Evolutionary conservation across 2,329 filamentous ascomycete species (phyloP), one percentile per base, ranked within the genome.

Genomic region (Cercospora nicotianae): DNA sequence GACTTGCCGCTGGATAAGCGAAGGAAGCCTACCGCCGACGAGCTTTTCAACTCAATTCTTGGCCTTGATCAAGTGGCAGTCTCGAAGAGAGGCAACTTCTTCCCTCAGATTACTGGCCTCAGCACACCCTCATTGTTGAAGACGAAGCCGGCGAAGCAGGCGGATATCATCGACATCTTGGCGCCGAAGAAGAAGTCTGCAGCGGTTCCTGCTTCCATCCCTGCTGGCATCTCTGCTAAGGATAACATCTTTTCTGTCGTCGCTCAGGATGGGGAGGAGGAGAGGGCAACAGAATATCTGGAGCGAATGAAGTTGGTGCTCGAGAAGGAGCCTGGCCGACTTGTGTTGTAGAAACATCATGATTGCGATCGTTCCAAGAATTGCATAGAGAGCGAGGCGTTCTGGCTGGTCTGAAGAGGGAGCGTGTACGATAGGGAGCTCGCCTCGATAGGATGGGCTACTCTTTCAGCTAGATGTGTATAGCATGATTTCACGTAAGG

Each of bases 41-140:
- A 96, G 78, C 87, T 99, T 12, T 98, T 98, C 81, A 89, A 97
- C 77, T 89, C 94, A 75, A 85, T 98, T 13, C 86, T 99, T 7
- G 94, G 94, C 9, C 82, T 93, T 20, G 81, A 86, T 72, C 81
- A 83, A 66, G 83, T 86, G 67, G 67, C 68, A 10, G 74, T 70
- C 36, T 83, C 87, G 33, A 85, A 77, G 78, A 87, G 79, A 81
- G 93, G 83, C 71, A 84, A 82, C 86, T 96, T 86, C 78, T 87
- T 86, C 9, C 93, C 94, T 1, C 88, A 93, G 76, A 87, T 97
- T 73, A 85, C 84, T 60, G 81, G 81, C 18, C 77, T 92, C 10
- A 63, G 59, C 16, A 82, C 87, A 45, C 78, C 75, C 16, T 64
- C 74, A 6, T 73, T 84, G 6, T 75, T 85, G 2, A 72, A 79